Base-by-base conservation (phyloP, 371 early-diverging fungal species). In the Coemansia sp. region DNA sequence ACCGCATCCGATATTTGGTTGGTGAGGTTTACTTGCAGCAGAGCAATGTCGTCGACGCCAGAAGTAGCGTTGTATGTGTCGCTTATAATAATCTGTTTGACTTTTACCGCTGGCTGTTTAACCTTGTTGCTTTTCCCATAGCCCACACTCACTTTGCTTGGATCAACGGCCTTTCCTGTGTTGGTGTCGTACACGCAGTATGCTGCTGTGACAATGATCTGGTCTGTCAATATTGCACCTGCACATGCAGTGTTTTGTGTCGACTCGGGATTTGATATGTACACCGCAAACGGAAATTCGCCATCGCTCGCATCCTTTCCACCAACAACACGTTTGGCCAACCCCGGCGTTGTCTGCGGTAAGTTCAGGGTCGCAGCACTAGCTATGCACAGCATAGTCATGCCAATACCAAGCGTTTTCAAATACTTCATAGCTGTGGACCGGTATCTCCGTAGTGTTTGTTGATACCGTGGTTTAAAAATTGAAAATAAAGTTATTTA, bases 211-310 rank as follows among this genome's bases (percentile, higher is more conserved):
- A 73, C 69, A 14, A 73, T 50, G 25, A 73, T 58, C 25, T 73
- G 74, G 53, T 73, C 70, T 3, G 74, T 73, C 30, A 73, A 56
- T 23, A 73, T 73, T 11, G 74, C 74, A 30, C 74, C 74, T 9
- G 74, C 74, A 21, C 74, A 73, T 4, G 57, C 74, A 4, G 69
- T 73, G 44, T 68, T 69, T 37, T 65, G 50, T 48, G 69, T 73
- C 37, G 59, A 60, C 8, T 37, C 61, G 2, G 74, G 66, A n/a
- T 65, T 57, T 3, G 74, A 69, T 4, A 73, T 57, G 16, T 61
- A 69, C 5, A 73, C 74, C 1, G 69, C 63, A 57, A 65, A 73
- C 9, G 74, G 74, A 47, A 64, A 73, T 30, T 69, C 47, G 18
- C 55, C 52, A 8, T 65, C 56, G 7, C 20, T 51, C 18, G 74